phyloP scores from a whole-genome alignment of 352 stramenopile species.

The Phytophthora cryptogea region DNA sequence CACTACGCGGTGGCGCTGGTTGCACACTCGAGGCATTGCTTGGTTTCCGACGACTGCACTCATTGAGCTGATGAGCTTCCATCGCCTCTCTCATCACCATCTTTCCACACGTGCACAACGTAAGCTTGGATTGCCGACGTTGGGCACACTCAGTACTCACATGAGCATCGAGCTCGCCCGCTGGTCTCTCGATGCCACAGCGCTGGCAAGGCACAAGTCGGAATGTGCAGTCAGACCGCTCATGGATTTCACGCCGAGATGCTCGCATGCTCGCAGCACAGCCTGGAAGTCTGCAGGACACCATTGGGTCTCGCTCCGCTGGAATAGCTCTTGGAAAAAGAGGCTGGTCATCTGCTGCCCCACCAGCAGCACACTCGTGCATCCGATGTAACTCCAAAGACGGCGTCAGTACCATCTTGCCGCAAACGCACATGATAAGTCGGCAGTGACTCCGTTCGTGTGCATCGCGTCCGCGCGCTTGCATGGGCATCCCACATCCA shows the following conservation, averaged over 20 bases:
- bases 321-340: constrained; percentile 9
- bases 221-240: constrained; percentile 38
- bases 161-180: constrained; percentile 47
- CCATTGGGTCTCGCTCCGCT: constrained; percentile 9
- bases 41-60: constrained; percentile 42
- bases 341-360: not conserved
- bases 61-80: constrained; percentile 51
- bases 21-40: not conserved
- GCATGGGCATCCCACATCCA: constrained; percentile 53
- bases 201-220: constrained; percentile 53
- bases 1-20: not conserved
- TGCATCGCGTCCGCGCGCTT: constrained; percentile 54
- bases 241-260: constrained; percentile 19
- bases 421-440: constrained; percentile 64
- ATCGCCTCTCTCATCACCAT: constrained; percentile 64
- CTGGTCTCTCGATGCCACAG: constrained; percentile 44
- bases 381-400: constrained; percentile 60
- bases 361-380: constrained; percentile 44
- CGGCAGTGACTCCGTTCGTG: constrained; percentile 76
- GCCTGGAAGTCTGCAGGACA: constrained; percentile 15
- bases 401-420: constrained; percentile 66
- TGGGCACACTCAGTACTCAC: constrained; percentile 49
- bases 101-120: constrained; percentile 63
- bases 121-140: constrained; percentile 33
- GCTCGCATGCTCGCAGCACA: constrained; percentile 15